These are phyloP conservation scores for Lunularia cruciata DNA, from an alignment of 225 moss, liverwort and hornwort genomes.

Conservation along the genomic window DNA sequence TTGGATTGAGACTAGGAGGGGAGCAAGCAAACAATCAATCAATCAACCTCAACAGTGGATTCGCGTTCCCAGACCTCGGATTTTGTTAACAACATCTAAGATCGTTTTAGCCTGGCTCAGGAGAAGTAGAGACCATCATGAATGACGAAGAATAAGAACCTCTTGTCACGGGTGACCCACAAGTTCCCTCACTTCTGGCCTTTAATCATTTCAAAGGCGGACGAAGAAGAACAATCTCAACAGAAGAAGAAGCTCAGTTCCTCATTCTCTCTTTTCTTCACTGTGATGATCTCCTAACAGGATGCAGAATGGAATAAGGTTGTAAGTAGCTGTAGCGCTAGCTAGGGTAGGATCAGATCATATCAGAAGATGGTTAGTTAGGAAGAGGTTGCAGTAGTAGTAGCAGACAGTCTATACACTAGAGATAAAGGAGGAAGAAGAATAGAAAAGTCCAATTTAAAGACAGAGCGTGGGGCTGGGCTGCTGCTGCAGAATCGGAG, in stretches of 20 bases:
- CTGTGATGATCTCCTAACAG: too few relatives aligned
- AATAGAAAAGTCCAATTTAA: background rate
- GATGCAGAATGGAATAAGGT: too few relatives aligned
- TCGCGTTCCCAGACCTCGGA: too few relatives aligned
- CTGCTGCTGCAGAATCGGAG: background rate
- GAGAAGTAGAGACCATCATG: too few relatives aligned
- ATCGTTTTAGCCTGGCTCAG: too few relatives aligned
- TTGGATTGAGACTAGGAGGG: too few relatives aligned
- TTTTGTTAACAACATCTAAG: too few relatives aligned
- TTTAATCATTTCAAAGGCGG: background rate
- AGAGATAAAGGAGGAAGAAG: background rate
- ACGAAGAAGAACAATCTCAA: background rate
- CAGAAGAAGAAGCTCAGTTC: conserved; percentile 5
- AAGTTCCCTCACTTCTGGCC: conserved; percentile 2
- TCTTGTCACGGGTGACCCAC: background rate
- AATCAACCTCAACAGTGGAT: too few relatives aligned
- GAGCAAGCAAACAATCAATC: too few relatives aligned
- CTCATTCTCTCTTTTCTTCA: too few relatives aligned
- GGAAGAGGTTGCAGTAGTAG: background rate
- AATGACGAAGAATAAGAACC: background rate
- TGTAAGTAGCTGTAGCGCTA: too few relatives aligned
- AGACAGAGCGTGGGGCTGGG: background rate
- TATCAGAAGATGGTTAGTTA: background rate
- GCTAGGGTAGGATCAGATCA: too few relatives aligned
- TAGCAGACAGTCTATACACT: background rate